A percentile compares a stretch with the other conserved stretches of the same genome.
These are phyloP conservation scores for Podila minutissima DNA, from an alignment of 192 early-diverging fungal genomes.

Conservation along the genomic window DNA sequence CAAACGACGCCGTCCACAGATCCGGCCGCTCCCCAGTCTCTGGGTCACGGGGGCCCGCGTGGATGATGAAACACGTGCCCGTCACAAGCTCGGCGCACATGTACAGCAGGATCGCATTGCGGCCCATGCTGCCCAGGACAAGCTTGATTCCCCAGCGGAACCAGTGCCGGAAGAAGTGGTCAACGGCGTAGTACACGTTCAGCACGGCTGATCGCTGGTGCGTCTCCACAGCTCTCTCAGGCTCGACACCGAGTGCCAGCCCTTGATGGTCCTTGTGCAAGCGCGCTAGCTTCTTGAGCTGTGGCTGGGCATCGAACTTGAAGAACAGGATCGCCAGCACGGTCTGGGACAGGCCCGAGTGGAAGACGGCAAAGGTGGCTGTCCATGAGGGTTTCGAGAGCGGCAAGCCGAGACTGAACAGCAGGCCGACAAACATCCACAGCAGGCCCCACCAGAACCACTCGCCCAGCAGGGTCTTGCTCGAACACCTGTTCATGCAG, in stretches of 20 bases:
- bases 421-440: conserved; percentile 38
- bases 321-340: conserved; percentile 50
- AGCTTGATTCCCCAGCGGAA: conserved; percentile 26
- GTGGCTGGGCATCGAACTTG: conserved; percentile 52
- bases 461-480: conserved; percentile 17
- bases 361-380: conserved; percentile 57
- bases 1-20: conserved; percentile 17
- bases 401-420: conserved; percentile 53
- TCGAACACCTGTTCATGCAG: conserved; percentile 26
- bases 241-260: neutral
- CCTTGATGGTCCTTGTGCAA: conserved; percentile 32
- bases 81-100: conserved; percentile 49
- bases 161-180: conserved; percentile 40
- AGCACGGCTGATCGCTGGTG: conserved; percentile 23
- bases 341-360: conserved; percentile 44
- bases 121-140: conserved; percentile 53
- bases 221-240: neutral
- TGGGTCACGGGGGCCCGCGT: conserved; percentile 19
- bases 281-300: conserved; percentile 16
- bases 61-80: conserved; percentile 43
- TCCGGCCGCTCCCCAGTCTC: conserved; percentile 12
- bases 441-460: conserved; percentile 48
- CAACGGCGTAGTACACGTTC: conserved; percentile 17
- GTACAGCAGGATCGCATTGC: conserved; percentile 62
- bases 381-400: conserved; percentile 69